phyloP scores from a whole-genome alignment of 495 filamentous ascomycete genomes.

The Penicillium cataractarum region DNA sequence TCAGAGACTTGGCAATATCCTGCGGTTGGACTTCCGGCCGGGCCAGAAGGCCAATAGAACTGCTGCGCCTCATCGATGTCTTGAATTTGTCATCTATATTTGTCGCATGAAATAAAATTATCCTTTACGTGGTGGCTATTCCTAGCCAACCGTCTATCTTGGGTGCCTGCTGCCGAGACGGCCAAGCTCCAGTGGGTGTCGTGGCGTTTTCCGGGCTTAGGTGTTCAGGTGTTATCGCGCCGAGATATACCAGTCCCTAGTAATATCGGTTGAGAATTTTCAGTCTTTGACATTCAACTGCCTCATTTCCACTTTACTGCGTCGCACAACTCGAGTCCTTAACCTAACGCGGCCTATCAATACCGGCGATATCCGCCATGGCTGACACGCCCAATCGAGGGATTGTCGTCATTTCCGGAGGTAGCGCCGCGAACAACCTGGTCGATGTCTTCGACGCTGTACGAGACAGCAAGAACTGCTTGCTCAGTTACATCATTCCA shows the following conservation, averaged over 20 bases:
- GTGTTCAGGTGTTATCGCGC: background rate
- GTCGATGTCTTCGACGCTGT: slow-evolving; percentile 87
- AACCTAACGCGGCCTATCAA: background rate
- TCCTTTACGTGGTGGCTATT: background rate
- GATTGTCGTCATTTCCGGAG: slow-evolving; percentile 84
- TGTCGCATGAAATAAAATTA: background rate
- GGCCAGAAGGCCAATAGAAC: background rate
- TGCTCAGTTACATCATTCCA: slow-evolving; percentile 83
- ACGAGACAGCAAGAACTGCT: slow-evolving; percentile 67
- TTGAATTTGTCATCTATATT: background rate
- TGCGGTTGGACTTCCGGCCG: background rate
- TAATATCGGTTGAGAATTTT: background rate
- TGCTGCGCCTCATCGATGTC: slow-evolving; percentile 2
- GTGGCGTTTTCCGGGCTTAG: slow-evolving; percentile 4
- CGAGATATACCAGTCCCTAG: background rate
- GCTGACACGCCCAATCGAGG: slow-evolving; percentile 47
- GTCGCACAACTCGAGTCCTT: background rate
- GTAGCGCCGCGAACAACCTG: slow-evolving; percentile 89
- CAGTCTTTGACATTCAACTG: background rate
- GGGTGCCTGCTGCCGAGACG: background rate
- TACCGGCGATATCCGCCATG: slow-evolving; percentile 1
- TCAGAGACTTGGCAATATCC: background rate
- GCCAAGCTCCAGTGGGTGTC: background rate
- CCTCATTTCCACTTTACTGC: background rate
- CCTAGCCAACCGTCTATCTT: background rate